Evolutionary conservation across 108 stramenopile genomes (phyloP).

Genomic region (Nitzschia putrida): DNA sequence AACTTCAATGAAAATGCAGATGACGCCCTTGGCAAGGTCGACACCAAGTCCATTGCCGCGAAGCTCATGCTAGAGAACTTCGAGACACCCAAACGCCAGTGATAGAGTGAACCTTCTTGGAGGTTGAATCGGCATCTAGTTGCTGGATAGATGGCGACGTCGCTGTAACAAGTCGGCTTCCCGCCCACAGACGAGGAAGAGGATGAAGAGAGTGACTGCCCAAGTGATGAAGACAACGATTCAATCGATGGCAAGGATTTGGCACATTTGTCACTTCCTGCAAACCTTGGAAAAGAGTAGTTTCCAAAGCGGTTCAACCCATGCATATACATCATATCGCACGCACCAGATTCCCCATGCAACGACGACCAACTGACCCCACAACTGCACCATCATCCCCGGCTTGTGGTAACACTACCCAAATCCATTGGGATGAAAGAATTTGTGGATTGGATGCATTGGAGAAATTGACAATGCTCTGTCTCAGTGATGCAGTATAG

Average conservation of each 20-base stretch:
- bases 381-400: background rate
- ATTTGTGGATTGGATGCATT: conserved; percentile 8
- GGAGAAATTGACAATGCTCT: conserved; percentile 15
- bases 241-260: background rate
- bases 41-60: conserved; percentile 9
- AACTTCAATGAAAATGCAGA: conserved; percentile 13
- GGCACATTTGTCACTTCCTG: conserved; percentile 15
- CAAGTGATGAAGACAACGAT: background rate
- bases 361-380: background rate
- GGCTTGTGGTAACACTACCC: conserved; percentile 10
- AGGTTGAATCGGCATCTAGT: background rate
- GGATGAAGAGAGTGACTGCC: conserved; percentile 17
- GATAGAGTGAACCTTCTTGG: conserved; percentile 12
- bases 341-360: background rate
- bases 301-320: no score
- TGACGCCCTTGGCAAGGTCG: background rate
- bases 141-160: background rate
- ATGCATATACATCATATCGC: no score
- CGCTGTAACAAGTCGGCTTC: no score
- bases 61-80: conserved; percentile 19
- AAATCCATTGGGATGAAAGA: conserved; percentile 31
- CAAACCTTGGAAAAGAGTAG: conserved; percentile 19
- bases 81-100: conserved; percentile 12
- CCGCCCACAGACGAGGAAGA: conserved; percentile 17
- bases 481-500: background rate